Base-by-base conservation (phyloP, 768 basidiomycete species). In the Hypholoma fasciculare region DNA sequence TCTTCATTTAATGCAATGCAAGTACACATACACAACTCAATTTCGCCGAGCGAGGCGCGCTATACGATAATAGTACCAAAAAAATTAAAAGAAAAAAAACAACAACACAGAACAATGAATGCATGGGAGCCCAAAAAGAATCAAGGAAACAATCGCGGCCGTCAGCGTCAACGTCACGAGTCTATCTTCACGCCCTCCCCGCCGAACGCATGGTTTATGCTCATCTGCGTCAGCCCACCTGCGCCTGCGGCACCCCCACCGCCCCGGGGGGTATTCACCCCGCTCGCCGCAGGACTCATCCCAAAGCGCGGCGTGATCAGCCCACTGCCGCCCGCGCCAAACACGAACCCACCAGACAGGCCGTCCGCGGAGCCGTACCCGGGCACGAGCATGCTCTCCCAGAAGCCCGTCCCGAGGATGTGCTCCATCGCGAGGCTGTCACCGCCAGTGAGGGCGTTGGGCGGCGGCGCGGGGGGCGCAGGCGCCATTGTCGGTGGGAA, bases 331-430 rank as follows among this genome's bases (percentile, higher is more conserved):
- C 90, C 89, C 6, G 87, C 83, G 9, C 92, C 92, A 63, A 87
- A 94, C 19, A 93, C 86, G 69, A 94, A 94, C 6, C 92, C 92
- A 20, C 91, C 92, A 58, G 86, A 89, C 12, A 94, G 75, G 5
- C 90, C 90, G 70, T 94, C 92, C 78, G 92, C 81, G 17, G 87
- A 81, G 63, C 90, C 89, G 65, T 90, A 94, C 3, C 92, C 92
- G 61, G 92, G 92, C 23, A 94, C 88, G 37, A 94, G 82, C 65
- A 94, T 85, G 63, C 82, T 92, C 71, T 94, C 93, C 93, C 92
- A 94, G 71, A 94, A 94, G 42, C 84, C 85, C 58, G 78, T 84
- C 59, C 84, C 88, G 52, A 94, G 76, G 43, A 94, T 87, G 65
- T 85, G 88, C 64, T 94, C 92, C 88, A 94, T 92, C 51, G 90